Evolutionary conservation across 768 basidiomycete species (phyloP), one percentile per base, ranked within the genome.

Genomic region (Tricholomella constricta): DNA sequence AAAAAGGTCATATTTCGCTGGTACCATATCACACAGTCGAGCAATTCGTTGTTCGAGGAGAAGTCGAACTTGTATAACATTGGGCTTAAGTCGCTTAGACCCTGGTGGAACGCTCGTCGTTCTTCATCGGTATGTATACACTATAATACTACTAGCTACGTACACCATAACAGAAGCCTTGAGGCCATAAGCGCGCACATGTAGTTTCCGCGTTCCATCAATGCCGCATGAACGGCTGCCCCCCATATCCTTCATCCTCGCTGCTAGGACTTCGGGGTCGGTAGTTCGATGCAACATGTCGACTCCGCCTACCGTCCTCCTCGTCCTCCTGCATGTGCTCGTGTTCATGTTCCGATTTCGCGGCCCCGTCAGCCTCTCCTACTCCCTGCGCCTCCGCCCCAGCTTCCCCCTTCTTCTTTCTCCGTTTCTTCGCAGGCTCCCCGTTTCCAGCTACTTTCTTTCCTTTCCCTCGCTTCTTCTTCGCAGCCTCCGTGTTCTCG

Each of bases 1-100:
- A 82, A 46, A 88, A 87, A 61, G 91, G 88, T 8, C 86, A 91
- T 54, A 91, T 94, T 51, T 88, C 91, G 36, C 64, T 96, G 15
- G 78, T 89, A 15, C 88, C 86, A 19, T 97, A 90, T 68, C 75
- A 78, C 22, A 78, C 88, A 17, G 84, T 94, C 5, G 88, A 94
- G 60, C 80, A 89, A 31, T 78, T 92, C 11, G 75, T 94, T 37
- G 72, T 76, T 32, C 73, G 85, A 63, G 90, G 86, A 47, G 84
- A 88, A 64, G 86, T 86, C 5, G 88, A 91, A 66, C 76, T 94
- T 29, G 85, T 93, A 38, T 94, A 72, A 70, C 23, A 22, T 19
- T 20, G 31, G 35, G 35, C 27, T 11, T 19, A 14, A 12, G 15
- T n/a, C 8, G 26, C n/a, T 34, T 27, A n/a, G 20, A 20, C 27